These are phyloP conservation scores for Yarrowia porcina DNA, from an alignment of 805 yeast genomes.

Conservation along the genomic window DNA sequence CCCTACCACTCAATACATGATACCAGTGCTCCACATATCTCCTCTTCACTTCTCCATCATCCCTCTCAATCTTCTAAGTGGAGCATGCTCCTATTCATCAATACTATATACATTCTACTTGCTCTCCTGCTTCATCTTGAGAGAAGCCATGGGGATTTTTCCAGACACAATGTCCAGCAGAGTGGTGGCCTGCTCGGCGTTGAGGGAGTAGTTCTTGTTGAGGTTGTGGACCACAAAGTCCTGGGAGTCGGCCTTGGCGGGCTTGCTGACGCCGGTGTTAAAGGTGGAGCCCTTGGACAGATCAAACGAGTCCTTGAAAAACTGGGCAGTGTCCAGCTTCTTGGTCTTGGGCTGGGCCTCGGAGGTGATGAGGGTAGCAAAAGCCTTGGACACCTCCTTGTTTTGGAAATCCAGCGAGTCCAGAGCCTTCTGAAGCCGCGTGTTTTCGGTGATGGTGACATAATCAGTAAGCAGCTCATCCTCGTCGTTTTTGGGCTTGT, in stretches of 20 bases:
- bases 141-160: constrained; percentile 27
- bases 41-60: too few species aligned
- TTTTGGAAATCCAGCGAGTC: not conserved
- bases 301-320: not conserved
- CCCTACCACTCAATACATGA: too few species aligned
- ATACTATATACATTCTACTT: constrained; percentile 24
- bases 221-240: constrained; percentile 9
- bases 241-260: not conserved
- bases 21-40: too few species aligned
- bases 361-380: constrained; percentile 20
- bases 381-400: not conserved
- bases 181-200: constrained; percentile 14
- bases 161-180: constrained; percentile 29
- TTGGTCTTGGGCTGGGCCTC: not conserved
- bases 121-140: constrained; percentile 27
- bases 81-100: too few species aligned
- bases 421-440: constrained; percentile 11
- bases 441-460: not conserved
- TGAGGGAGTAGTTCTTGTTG: constrained; percentile 8
- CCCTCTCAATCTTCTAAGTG: too few species aligned
- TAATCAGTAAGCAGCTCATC: not conserved
- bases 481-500: not conserved
- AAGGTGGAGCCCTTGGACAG: not conserved
- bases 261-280: constrained; percentile 18
- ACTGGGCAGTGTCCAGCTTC: not conserved